phyloP scores from a whole-genome alignment of 2,329 filamentous ascomycete genomes.

The Huntiella savannae region DNA sequence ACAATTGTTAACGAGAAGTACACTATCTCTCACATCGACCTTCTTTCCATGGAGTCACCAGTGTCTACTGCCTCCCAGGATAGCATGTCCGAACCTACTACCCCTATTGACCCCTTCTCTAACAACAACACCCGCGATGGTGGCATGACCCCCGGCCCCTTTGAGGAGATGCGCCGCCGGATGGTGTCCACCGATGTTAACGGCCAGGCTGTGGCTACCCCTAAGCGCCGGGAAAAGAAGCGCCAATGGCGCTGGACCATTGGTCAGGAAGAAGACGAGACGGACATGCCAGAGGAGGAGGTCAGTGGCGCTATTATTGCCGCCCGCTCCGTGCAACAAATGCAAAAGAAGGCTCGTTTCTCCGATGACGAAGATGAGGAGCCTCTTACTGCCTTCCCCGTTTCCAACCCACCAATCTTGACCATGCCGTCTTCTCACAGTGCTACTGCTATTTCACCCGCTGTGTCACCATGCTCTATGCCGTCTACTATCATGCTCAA shows the following conservation, averaged over 20 bases:
- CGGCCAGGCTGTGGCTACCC: neutral
- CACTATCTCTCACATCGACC: slow-evolving; percentile 42
- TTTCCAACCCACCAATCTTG: neutral
- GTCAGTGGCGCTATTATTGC: slow-evolving; percentile 26
- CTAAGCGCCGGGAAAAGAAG: slow-evolving; percentile 37
- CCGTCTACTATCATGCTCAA: slow-evolving; percentile 1
- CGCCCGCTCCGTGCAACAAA: slow-evolving; percentile 18
- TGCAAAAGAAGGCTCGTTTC: slow-evolving; percentile 9
- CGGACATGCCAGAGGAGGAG: slow-evolving; percentile 18
- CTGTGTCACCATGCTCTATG: neutral
- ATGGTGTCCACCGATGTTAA: slow-evolving; percentile 28
- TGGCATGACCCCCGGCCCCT: slow-evolving; percentile 42
- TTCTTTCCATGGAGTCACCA: slow-evolving; percentile 35
- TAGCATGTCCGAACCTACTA: slow-evolving; percentile 18
- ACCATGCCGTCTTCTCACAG: neutral
- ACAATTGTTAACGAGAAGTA: slow-evolving; percentile 45
- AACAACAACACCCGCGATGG: slow-evolving; percentile 38
- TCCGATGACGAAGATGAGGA: neutral
- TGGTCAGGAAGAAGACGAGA: slow-evolving; percentile 25
- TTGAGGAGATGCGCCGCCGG: slow-evolving; percentile 41
- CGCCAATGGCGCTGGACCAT: slow-evolving; percentile 50
- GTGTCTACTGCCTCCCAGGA: neutral
- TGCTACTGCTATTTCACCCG: neutral
- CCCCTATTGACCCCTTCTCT: slow-evolving; percentile 30
- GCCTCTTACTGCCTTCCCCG: neutral